Evolutionary conservation across 2,329 filamentous ascomycete genomes (phyloP).

Genomic region (Fusarium proliferatum): DNA sequence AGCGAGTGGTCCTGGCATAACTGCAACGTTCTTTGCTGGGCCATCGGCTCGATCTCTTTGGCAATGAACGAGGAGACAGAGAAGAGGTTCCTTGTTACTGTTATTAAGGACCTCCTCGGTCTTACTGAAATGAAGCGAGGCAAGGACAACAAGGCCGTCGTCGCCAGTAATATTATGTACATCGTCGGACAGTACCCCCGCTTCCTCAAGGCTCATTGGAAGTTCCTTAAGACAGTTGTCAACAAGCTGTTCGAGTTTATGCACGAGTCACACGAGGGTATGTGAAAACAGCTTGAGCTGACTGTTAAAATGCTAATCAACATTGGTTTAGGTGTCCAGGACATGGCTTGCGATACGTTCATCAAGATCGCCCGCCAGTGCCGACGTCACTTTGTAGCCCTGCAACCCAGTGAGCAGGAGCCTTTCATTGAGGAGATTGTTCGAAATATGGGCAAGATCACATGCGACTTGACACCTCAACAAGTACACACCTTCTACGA

Average conservation of each 20-base stretch:
- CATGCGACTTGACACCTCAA: conserved; percentile 92
- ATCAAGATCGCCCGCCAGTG: conserved; percentile 99
- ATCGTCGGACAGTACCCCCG: conserved; percentile 99
- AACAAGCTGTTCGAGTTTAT: conserved; percentile 99
- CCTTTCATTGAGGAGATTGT: conserved; percentile 99
- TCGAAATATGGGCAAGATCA: conserved; percentile 94
- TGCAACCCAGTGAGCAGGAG: conserved; percentile 93
- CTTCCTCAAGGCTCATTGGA: conserved; percentile 99
- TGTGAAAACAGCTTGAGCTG: conserved; percentile 40
- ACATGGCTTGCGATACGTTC: conserved; percentile 99
- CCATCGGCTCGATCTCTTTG: conserved; percentile 96
- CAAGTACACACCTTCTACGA: conserved; percentile 99
- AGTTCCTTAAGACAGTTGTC: conserved; percentile 98
- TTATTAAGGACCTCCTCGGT: conserved; percentile 97
- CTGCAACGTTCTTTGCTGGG: conserved; percentile 99
- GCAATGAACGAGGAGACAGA: conserved; percentile 99
- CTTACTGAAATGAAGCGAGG: conserved; percentile 99
- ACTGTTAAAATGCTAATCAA: conserved; percentile 41
- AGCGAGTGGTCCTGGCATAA: conserved; percentile 99
- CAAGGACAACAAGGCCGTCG: conserved; percentile 99
- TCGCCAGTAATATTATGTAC: conserved; percentile 99
- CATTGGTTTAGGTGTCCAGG: conserved; percentile 78
- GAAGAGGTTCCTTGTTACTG: conserved; percentile 97
- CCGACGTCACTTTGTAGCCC: conserved; percentile 94
- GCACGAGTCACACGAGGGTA: conserved; percentile 98